Conservation (phyloP, 2,329 filamentous ascomycete genomes). For the Chrysoporthe deuterocubensis region DNA sequence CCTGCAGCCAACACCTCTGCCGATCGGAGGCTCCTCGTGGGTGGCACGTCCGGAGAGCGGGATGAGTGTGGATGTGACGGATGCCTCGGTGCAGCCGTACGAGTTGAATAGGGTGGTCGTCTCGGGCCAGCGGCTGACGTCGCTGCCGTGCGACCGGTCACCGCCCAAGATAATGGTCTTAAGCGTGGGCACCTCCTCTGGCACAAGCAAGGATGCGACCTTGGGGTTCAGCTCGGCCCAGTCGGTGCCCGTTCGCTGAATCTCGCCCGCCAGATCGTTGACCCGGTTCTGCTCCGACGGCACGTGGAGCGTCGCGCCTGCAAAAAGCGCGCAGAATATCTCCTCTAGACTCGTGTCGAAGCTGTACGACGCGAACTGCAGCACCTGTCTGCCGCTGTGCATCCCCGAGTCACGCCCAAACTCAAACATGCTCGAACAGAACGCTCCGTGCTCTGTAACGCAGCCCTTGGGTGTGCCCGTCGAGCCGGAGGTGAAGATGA, state of each 20-base stretch:
- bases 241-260: constrained; percentile 17
- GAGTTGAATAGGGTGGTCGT: no score
- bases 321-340: constrained; percentile 28
- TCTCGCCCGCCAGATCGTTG: constrained; percentile 38
- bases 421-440: constrained; percentile 16
- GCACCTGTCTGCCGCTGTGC: constrained; percentile 33
- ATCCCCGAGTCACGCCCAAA: constrained; percentile 23
- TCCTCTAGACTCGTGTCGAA: constrained; percentile 39
- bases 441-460: constrained; percentile 47
- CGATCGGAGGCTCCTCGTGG: neutral
- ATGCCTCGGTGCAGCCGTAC: constrained; percentile 31
- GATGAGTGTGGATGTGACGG: no score
- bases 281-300: constrained; percentile 45
- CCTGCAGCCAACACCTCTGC: neutral
- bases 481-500: constrained; percentile 58
- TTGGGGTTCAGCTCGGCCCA: no score
- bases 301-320: constrained; percentile 40
- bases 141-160: constrained; percentile 7
- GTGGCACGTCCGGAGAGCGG: neutral
- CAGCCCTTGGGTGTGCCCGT: no score
- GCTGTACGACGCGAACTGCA: constrained; percentile 40
- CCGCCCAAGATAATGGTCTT: neutral
- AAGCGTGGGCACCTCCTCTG: constrained; percentile 17
- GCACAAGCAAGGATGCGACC: constrained; percentile 22
- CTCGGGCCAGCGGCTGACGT: constrained; percentile 43